phyloP scores from a whole-genome alignment of 768 basidiomycete species.

The Lyophyllum decastes region DNA sequence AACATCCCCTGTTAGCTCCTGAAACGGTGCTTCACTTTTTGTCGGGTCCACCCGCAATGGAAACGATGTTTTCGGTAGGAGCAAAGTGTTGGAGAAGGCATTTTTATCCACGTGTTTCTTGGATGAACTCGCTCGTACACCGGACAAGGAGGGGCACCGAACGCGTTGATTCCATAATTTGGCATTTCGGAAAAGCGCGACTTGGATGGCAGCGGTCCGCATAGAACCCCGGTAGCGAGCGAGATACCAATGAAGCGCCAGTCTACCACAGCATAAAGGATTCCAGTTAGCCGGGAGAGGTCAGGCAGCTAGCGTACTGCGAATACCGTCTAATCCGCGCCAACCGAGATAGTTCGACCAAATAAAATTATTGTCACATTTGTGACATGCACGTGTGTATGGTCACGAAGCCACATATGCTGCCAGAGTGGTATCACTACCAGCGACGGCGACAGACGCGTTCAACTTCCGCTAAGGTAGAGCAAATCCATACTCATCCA shows the following conservation, averaged over 20 bases:
- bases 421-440: no score
- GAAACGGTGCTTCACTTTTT: conserved; percentile 60
- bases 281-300: background rate
- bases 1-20: conserved; percentile 64
- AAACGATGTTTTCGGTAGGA: conserved; percentile 82
- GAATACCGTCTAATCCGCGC: background rate
- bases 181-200: background rate
- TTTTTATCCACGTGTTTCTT: conserved; percentile 33
- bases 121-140: background rate
- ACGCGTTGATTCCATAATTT: conserved; percentile 12
- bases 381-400: background rate
- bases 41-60: conserved; percentile 69
- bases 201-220: conserved; percentile 1
- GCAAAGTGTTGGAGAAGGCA: conserved; percentile 58
- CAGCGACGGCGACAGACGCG: no score
- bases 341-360: background rate
- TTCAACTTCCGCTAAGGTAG: no score
- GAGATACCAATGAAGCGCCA: background rate
- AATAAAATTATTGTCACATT: background rate
- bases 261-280: background rate
- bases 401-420: background rate
- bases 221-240: conserved; percentile 1
- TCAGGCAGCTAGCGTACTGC: background rate
- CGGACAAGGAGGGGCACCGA: conserved; percentile 8
- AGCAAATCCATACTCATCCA: no score